Base-by-base conservation (phyloP, 208 protist species). In the Acanthamoeba culbertsoni region DNA sequence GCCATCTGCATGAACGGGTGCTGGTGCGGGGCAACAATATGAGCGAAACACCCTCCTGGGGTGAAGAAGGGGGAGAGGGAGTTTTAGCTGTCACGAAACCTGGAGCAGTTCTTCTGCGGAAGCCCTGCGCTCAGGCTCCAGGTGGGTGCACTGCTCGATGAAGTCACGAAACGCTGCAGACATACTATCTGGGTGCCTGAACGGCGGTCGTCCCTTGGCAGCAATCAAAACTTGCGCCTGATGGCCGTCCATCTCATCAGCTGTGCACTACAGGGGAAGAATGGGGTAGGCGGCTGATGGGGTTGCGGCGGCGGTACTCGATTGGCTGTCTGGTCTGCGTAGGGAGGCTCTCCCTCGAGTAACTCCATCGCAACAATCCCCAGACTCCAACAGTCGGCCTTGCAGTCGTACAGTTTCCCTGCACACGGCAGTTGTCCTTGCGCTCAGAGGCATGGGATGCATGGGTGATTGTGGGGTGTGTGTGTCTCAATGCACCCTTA, bases 261-360 rank as follows among this genome's bases (percentile, higher is more conserved):
- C 51, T 57, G 18, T 45, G 45, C 23, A 45, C 14, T 65, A 8
- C 12, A 18, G 23, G 43, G n/a, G 7, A 20, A 45, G 10, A 45
- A 20, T 23, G 31, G 10, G 42, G 8, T 7, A 8, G n/a, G 63
- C n/a, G n/a, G 42, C 45, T 10, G 23, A 57, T 51, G 33, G 8
- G 42, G 16, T 23, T n/a, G n/a, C n/a, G n/a, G 31, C 43, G 63
- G 63, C 12, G 63, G 28, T 62, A 91, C 84, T 53, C 55, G 31
- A 3, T 28, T 16, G 20, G 37, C 5, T 2, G 53, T 51, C 35
- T 91, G 53, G 37, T 71, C 40, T 6, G 55, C 55, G 40, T 91
- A 91, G n/a, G 84, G 84, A 14, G 84, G 84, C 28, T 91, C 84
- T 16, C 84, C 84, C n/a, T 91, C 84, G 37, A 91, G 40, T 28